These are phyloP conservation scores for Colletotrichum acutatum DNA, from an alignment of 2,329 filamentous ascomycete genomes.

Conservation along the genomic window DNA sequence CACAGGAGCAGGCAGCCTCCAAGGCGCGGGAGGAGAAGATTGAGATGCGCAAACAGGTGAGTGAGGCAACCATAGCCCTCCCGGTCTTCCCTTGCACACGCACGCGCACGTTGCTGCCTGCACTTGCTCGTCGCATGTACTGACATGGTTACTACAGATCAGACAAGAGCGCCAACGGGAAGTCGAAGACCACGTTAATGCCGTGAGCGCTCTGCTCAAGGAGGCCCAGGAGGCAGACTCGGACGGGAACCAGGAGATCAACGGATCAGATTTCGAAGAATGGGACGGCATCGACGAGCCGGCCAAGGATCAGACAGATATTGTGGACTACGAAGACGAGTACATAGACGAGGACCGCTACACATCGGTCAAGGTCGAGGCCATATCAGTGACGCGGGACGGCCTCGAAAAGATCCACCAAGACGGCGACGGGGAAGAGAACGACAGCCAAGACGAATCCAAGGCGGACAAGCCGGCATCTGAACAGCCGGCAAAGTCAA, in stretches of 20 bases:
- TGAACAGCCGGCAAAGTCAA: slow-evolving; percentile 55
- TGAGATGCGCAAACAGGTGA: slow-evolving; percentile 79
- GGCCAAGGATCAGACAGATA: slow-evolving; percentile 52
- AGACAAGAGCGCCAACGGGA: slow-evolving; percentile 85
- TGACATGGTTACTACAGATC: slow-evolving; percentile 65
- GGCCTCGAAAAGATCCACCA: slow-evolving; percentile 68
- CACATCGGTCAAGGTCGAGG: slow-evolving; percentile 93
- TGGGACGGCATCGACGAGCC: slow-evolving; percentile 75
- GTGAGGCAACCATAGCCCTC: not conserved
- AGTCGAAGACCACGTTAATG: slow-evolving; percentile 82
- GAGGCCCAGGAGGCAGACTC: slow-evolving; percentile 65
- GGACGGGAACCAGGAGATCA: slow-evolving; percentile 48
- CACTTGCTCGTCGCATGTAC: not conserved
- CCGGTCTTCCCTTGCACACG: not conserved
- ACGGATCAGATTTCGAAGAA: slow-evolving; percentile 59
- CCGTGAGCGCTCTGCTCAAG: slow-evolving; percentile 77
- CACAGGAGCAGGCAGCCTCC: slow-evolving; percentile 83
- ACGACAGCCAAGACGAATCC: slow-evolving; percentile 34
- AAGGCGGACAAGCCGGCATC: slow-evolving; percentile 40
- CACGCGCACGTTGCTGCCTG: not conserved
- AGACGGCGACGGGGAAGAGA: slow-evolving; percentile 44
- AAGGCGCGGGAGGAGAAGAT: slow-evolving; percentile 82
- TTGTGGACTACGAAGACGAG: slow-evolving; percentile 86
- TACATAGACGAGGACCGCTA: slow-evolving; percentile 97
- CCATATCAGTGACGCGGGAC: slow-evolving; percentile 81